phyloP scores from a whole-genome alignment of 257 asterid genomes.

The Solanum okadae region DNA sequence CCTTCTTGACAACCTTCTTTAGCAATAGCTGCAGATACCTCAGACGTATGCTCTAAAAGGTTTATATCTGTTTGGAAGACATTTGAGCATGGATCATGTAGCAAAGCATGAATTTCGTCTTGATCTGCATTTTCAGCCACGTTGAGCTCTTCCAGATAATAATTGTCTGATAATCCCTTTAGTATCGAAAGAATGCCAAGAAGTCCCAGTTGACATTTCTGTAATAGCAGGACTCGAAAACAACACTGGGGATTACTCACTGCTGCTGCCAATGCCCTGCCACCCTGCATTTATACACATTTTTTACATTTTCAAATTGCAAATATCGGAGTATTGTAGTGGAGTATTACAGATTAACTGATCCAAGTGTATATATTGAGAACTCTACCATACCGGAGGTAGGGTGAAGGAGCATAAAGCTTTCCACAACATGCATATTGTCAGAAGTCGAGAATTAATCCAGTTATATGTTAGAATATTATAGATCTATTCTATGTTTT shows the following conservation, averaged over 20 bases:
- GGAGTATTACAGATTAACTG: not conserved
- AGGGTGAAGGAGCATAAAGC: not conserved
- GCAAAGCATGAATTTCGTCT: conserved; percentile 23
- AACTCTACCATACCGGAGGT: not conserved
- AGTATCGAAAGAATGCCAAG: conserved; percentile 42
- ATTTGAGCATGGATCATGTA: conserved; percentile 4
- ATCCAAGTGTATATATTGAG: not conserved
- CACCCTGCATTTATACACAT: conserved; percentile 48
- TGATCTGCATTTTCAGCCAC: conserved; percentile 54
- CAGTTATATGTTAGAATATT: not conserved
- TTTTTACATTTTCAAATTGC: conserved; percentile 11
- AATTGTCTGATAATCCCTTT: conserved; percentile 45
- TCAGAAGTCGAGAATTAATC: not conserved
- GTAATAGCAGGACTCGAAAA: conserved; percentile 43
- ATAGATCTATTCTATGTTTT: not conserved
- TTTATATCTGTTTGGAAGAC: conserved; percentile 1
- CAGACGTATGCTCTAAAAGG: not conserved
- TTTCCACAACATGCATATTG: not conserved
- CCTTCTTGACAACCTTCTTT: conserved; percentile 13
- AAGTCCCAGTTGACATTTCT: conserved; percentile 67
- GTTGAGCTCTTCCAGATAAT: conserved; percentile 69
- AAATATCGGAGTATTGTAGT: not conserved
- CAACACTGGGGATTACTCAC: conserved; percentile 48
- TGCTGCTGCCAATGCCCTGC: conserved; percentile 50
- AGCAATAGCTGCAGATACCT: conserved; percentile 3